Percentiles rank a stretch among this genome's conserved stretches.
Evolutionary conservation across 2,329 filamentous ascomycete species (phyloP).

Genomic region (Phaeosphaeriaceae sp.): DNA sequence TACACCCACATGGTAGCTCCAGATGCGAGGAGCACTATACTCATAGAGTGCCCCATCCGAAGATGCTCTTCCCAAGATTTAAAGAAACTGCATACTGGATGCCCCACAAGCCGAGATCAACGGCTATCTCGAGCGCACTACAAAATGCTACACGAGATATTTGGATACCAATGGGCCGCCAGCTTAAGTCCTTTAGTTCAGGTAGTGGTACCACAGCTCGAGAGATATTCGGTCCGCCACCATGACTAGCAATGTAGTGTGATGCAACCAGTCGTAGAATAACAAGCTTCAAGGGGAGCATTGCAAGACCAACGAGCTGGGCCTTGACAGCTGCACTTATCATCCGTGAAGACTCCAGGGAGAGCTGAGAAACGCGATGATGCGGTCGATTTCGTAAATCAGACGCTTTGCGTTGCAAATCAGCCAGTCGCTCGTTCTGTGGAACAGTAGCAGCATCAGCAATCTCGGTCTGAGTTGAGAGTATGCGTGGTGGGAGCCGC

Average conservation of each 20-base stretch:
- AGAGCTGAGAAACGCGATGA: constrained; percentile 47
- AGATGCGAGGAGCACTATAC: constrained; percentile 1
- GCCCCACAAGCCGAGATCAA: constrained; percentile 45
- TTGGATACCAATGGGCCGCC: constrained; percentile 28
- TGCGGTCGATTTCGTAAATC: constrained; percentile 14
- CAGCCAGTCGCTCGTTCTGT: constrained; percentile 10
- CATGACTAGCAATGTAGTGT: constrained; percentile 32
- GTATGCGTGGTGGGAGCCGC: constrained; percentile 40
- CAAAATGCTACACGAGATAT: constrained; percentile 43
- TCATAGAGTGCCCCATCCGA: constrained; percentile 46
- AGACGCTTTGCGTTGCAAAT: constrained; percentile 7
- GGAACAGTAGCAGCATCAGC: constrained; percentile 16
- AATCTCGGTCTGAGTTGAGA: constrained; percentile 37
- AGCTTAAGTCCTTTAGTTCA: constrained; percentile 15
- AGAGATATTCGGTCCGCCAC: constrained; percentile 9
- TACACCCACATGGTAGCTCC: neutral
- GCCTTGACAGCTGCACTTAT: constrained; percentile 40
- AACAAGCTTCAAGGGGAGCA: constrained; percentile 40
- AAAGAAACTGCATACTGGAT: constrained; percentile 37
- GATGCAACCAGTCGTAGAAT: constrained; percentile 39
- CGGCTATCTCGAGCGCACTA: constrained; percentile 37
- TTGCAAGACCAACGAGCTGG: constrained; percentile 38
- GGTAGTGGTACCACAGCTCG: constrained; percentile 15
- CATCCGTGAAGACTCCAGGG: constrained; percentile 41
- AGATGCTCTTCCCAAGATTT: constrained; percentile 34